Percentiles rank a stretch among this genome's conserved stretches.
Conservation (phyloP, 2,329 filamentous ascomycete genomes). For the Penicillium capsulatum region DNA sequence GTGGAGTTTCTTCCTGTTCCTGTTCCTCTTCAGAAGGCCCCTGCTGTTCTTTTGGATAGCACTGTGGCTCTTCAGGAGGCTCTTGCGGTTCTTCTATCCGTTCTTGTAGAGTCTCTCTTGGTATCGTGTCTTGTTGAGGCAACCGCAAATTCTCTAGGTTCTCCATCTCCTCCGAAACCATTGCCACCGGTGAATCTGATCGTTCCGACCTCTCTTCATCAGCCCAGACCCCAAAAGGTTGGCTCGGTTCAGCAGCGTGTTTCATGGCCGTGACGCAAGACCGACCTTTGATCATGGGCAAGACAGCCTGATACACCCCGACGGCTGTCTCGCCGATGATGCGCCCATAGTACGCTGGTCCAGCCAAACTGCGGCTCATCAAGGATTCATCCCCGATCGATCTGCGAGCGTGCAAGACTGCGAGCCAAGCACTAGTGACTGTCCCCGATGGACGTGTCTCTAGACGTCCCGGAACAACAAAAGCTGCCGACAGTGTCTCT, state of each 20-base stretch:
- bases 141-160: too few species aligned
- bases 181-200: too few species aligned
- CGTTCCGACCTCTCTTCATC: too few species aligned
- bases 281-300: constrained; percentile 3
- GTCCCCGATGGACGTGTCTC: constrained; percentile 7
- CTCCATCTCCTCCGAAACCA: too few species aligned
- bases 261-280: constrained; percentile 5
- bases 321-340: constrained; percentile 1
- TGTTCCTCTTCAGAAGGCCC: too few species aligned
- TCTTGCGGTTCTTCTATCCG: too few species aligned
- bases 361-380: background rate
- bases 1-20: too few species aligned
- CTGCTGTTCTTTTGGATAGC: too few species aligned
- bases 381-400: constrained; percentile 1
- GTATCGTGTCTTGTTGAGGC: too few species aligned
- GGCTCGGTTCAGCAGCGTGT: constrained; percentile 2
- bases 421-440: constrained; percentile 4
- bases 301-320: constrained; percentile 2
- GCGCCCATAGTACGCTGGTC: background rate
- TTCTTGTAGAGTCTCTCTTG: too few species aligned
- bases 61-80: too few species aligned
- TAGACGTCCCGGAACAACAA: constrained; percentile 4
- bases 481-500: background rate
- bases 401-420: constrained; percentile 1
- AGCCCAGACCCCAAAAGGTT: too few species aligned